Conservation (phyloP, 441 rosid species). For the Pelargonium myrrhifolium region DNA sequence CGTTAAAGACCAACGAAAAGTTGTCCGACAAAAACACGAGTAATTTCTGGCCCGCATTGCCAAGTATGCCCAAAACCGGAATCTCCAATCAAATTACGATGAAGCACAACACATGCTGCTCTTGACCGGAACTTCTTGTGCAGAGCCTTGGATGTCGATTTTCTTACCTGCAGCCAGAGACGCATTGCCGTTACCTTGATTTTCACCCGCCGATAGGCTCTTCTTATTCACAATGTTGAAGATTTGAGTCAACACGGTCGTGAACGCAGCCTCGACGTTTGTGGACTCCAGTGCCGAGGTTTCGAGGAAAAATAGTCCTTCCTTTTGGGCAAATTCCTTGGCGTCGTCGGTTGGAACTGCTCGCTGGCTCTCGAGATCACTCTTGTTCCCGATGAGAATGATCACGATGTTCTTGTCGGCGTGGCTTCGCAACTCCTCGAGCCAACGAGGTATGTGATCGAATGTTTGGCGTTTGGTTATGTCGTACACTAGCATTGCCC, state of each 20-base stretch:
- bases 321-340: constrained; percentile 46
- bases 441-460: constrained; percentile 49
- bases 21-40: too few species aligned
- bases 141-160: constrained; percentile 37
- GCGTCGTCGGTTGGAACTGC: constrained; percentile 55
- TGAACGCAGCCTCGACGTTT: constrained; percentile 52
- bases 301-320: constrained; percentile 49
- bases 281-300: constrained; percentile 53
- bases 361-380: constrained; percentile 38
- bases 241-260: constrained; percentile 41
- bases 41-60: too few species aligned
- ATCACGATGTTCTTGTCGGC: constrained; percentile 48
- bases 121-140: constrained; percentile 27
- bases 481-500: constrained; percentile 60
- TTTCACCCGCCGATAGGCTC: constrained; percentile 38
- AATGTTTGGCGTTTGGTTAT: constrained; percentile 45
- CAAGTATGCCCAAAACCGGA: constrained; percentile 6
- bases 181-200: constrained; percentile 36
- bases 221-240: constrained; percentile 44
- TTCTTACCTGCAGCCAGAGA: constrained; percentile 49
- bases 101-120: constrained; percentile 38
- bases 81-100: constrained; percentile 10
- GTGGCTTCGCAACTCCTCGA: constrained; percentile 48
- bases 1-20: too few species aligned
- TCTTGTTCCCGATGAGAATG: constrained; percentile 56